Base-by-base conservation (phyloP, 2,329 filamentous ascomycete genomes). In the Neospermospora avenae region DNA sequence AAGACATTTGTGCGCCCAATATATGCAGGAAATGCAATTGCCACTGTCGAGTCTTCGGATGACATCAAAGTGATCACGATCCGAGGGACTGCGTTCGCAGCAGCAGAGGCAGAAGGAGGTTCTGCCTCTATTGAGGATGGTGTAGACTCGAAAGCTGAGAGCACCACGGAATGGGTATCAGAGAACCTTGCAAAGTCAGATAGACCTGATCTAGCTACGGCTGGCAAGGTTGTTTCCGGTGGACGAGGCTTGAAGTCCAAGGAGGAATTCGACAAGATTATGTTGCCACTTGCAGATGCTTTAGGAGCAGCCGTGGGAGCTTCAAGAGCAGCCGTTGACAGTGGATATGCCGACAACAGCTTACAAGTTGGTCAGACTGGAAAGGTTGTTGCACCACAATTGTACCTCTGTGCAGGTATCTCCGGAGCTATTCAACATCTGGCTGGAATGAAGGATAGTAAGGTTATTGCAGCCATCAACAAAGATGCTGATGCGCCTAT, bases 361-460 rank as follows among this genome's bases (percentile, higher is more conserved):
- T 80, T 99, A 69, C 95, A 99, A 78, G 93, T 99, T 66, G 95
- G 95, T 48, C 95, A 99, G 81, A 99, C 95, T 14, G 95, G 95
- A 71, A 99, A 99, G 84, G 96, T 98, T 64, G 93, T 99, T 57
- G 95, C 95, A 49, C 95, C 95, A 61, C 88, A 99, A 76, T 80
- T 99, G 63, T 99, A 99, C 74, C 83, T 99, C 68, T 96, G 92
- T 57, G 93, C 93, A 13, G 95, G 95, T 72, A 98, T 99, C 69
- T 96, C 91, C 8, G 95, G 95, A 57, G 95, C 95, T 22, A 99
- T 99, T 69, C 95, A 99, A 78, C 95, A 99, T 81, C 77, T 99
- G 77, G 95, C 95, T 34, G 95, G 95, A 73, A 99, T 99, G 95
- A 99, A 99, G 84, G 95, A 99, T 74, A 97, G 92, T 81, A 99